A percentile compares a stretch with the other conserved stretches of the same genome.
phyloP scores from a whole-genome alignment of 768 basidiomycete species.

The Scleroderma citrinum region DNA sequence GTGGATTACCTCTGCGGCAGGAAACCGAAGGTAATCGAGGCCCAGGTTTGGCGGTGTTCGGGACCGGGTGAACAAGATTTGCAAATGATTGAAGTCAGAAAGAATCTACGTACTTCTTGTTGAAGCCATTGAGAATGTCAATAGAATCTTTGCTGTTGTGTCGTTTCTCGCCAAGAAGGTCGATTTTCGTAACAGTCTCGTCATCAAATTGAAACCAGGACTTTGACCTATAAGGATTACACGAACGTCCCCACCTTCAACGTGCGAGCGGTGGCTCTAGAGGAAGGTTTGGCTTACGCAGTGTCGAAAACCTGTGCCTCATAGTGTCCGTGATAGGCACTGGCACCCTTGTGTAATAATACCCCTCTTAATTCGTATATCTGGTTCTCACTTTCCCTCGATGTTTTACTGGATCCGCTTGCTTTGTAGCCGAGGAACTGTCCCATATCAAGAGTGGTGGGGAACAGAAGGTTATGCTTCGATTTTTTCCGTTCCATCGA shows the following conservation, averaged over 20 bases:
- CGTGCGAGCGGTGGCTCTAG: background rate
- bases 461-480: constrained; percentile 77
- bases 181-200: constrained; percentile 67
- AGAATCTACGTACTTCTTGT: constrained; percentile 23
- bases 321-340: constrained; percentile 89
- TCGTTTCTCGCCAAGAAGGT: constrained; percentile 45
- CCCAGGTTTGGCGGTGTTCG: background rate
- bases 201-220: constrained; percentile 95
- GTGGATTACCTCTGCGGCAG: constrained; percentile 20
- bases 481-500: constrained; percentile 84
- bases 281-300: constrained; percentile 38
- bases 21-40: background rate
- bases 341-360: constrained; percentile 83
- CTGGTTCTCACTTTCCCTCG: constrained; percentile 20
- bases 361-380: constrained; percentile 84
- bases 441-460: constrained; percentile 65
- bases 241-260: background rate
- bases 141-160: constrained; percentile 24
- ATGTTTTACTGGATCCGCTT: constrained; percentile 10
- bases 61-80: background rate
- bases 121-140: constrained; percentile 20
- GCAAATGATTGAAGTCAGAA: background rate
- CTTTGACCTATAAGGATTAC: constrained; percentile 37
- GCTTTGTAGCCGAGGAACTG: constrained; percentile 41
- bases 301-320: constrained; percentile 78